Evolutionary conservation across 2,329 filamentous ascomycete species (phyloP).

Genomic region (Lithohypha guttulata): DNA sequence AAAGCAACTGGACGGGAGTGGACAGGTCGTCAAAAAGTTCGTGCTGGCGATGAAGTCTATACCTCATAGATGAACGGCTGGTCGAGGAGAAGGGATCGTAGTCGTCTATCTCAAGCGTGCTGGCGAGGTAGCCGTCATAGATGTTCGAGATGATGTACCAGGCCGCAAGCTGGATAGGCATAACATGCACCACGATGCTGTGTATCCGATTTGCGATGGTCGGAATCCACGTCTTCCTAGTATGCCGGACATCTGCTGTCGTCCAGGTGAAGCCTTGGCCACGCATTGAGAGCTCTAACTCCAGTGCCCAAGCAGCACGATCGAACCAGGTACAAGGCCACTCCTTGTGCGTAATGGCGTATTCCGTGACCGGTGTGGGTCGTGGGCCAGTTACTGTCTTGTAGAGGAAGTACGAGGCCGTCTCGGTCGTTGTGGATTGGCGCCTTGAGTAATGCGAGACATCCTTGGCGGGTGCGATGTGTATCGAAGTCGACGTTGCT

Average conservation of each 20-base stretch:
- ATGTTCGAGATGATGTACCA: conserved; percentile 28
- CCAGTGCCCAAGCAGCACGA: conserved; percentile 35
- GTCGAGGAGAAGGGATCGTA: conserved; percentile 2
- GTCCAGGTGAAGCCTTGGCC: conserved; percentile 37
- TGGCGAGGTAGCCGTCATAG: conserved; percentile 22
- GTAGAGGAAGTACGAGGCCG: conserved; percentile 11
- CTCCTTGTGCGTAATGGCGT: conserved; percentile 29
- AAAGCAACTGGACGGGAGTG: conserved; percentile 26
- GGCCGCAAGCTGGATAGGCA: conserved; percentile 28
- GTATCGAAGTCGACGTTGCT: background rate
- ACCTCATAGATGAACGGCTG: background rate
- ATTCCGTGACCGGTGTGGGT: conserved; percentile 28
- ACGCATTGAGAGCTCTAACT: conserved; percentile 35
- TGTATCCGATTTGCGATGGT: conserved; percentile 31
- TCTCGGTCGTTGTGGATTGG: conserved; percentile 1
- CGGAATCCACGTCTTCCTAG: conserved; percentile 34
- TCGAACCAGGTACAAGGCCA: conserved; percentile 31
- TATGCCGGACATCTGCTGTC: conserved; percentile 36
- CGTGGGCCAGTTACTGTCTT: conserved; percentile 20
- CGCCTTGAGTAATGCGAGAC: background rate
- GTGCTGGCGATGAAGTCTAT: background rate
- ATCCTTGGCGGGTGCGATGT: background rate
- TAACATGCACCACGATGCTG: conserved; percentile 30
- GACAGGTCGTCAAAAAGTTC: conserved; percentile 28
- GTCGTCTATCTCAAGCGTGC: conserved; percentile 18